A percentile compares a stretch with the other conserved stretches of the same genome.
These are phyloP conservation scores for Gossypium schwendimanii DNA, from an alignment of 441 rosid species.

Conservation along the genomic window DNA sequence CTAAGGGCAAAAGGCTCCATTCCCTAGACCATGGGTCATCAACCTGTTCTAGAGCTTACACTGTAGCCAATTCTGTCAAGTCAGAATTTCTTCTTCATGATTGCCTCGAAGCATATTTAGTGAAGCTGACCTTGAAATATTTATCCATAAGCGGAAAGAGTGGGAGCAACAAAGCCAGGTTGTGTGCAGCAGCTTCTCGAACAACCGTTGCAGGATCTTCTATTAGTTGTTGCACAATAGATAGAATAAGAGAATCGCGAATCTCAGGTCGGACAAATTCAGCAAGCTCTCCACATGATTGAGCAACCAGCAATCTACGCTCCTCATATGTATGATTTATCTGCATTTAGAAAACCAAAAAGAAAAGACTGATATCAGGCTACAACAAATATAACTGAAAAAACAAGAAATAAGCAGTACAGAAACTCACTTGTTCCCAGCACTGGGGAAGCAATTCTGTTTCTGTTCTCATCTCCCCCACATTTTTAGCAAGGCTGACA, in stretches of 20 bases:
- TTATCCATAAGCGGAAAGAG: slow-evolving; percentile 85
- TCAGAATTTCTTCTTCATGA: slow-evolving; percentile 68
- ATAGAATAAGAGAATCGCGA: slow-evolving; percentile 91
- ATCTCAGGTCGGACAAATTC: slow-evolving; percentile 88
- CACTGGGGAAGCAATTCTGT: slow-evolving; percentile 97
- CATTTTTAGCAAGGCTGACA: slow-evolving; percentile 85
- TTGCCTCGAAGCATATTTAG: slow-evolving; percentile 69
- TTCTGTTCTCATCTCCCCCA: slow-evolving; percentile 98
- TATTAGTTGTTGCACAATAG: slow-evolving; percentile 82
- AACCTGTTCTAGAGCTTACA: slow-evolving; percentile 73
- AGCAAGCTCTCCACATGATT: slow-evolving; percentile 97
- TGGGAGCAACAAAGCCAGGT: slow-evolving; percentile 93
- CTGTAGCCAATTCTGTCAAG: slow-evolving; percentile 68
- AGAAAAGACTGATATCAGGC: slow-evolving; percentile 10
- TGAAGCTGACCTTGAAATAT: slow-evolving; percentile 98
- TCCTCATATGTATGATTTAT: slow-evolving; percentile 94
- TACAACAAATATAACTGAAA: neutral
- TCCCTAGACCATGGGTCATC: slow-evolving; percentile 49
- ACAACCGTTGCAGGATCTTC: slow-evolving; percentile 95
- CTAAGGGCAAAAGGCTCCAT: slow-evolving; percentile 37
- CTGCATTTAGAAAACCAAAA: slow-evolving; percentile 31
- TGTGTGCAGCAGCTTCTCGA: slow-evolving; percentile 91
- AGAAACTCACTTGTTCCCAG: slow-evolving; percentile 88
- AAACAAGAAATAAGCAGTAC: slow-evolving; percentile 11
- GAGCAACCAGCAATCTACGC: slow-evolving; percentile 96